Percentiles rank a stretch among this genome's conserved stretches.
phyloP scores from a whole-genome alignment of 2,329 filamentous ascomycete species.

The Fusarium nanum region DNA sequence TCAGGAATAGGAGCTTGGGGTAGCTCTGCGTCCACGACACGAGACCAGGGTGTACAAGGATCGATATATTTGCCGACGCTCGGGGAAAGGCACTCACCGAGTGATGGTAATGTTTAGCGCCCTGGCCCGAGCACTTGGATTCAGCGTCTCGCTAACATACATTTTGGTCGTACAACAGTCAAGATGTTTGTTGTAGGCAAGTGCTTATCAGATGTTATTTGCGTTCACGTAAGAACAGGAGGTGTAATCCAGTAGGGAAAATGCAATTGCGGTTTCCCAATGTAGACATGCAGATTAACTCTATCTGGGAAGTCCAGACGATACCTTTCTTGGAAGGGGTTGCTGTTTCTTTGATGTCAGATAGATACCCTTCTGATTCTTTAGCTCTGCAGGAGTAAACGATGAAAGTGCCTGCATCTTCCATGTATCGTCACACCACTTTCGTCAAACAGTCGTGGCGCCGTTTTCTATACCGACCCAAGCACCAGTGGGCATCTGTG shows the following conservation, averaged over 20 bases:
- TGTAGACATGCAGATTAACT: not conserved
- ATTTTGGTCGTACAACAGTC: not conserved
- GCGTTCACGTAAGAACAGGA: not conserved
- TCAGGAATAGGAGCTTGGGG: conserved; percentile 34
- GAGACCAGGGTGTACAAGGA: conserved; percentile 29
- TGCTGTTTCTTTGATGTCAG: not conserved
- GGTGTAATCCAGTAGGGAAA: no score
- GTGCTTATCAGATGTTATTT: not conserved
- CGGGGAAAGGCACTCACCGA: conserved; percentile 19
- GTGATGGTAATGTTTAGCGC: conserved; percentile 9
- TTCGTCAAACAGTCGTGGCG: not conserved
- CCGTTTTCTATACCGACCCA: not conserved
- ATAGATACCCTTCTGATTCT: not conserved
- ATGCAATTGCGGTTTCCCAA: not conserved
- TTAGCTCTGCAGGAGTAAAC: not conserved
- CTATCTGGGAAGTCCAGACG: not conserved
- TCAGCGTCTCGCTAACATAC: conserved; percentile 4
- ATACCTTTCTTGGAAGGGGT: not conserved
- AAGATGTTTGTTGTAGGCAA: not conserved
- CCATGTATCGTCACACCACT: not conserved
- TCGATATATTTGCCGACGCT: conserved; percentile 20
- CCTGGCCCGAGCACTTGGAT: conserved; percentile 24
- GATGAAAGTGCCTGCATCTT: not conserved
- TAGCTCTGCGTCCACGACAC: conserved; percentile 17
- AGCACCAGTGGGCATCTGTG: not conserved